Evolutionary conservation across 345 rosid species (phyloP).

Genomic region (Eucalyptus leucophloia): DNA sequence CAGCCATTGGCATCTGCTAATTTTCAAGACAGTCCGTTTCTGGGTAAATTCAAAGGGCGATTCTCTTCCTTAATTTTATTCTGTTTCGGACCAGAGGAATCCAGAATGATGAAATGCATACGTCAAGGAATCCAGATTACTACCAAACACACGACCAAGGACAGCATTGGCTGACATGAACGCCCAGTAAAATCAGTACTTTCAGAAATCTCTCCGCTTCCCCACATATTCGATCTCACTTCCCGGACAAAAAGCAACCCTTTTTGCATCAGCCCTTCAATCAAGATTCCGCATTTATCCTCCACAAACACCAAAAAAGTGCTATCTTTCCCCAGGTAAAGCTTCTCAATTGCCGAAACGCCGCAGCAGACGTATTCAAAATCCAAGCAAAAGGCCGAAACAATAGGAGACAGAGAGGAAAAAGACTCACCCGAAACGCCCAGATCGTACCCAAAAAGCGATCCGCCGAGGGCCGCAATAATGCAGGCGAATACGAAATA

Average conservation of each 20-base stretch:
- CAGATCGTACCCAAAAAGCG: conserved; percentile 79
- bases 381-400: not conserved
- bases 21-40: not conserved
- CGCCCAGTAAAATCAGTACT: not conserved
- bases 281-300: not conserved
- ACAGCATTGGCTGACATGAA: not conserved
- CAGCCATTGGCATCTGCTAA: not conserved
- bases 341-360: not conserved
- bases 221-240: not conserved
- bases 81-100: not conserved
- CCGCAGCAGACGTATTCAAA: not conserved
- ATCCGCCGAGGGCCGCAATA: conserved; percentile 59
- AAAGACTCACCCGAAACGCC: conserved; percentile 61
- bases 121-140: not conserved
- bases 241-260: not conserved
- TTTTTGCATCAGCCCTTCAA: not conserved
- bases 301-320: not conserved
- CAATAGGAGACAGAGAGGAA: not conserved
- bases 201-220: not conserved
- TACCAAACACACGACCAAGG: not conserved
- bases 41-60: not conserved
- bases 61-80: not conserved
- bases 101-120: not conserved
- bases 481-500: conserved; percentile 54
- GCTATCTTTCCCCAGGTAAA: not conserved